phyloP scores from a whole-genome alignment of 2,329 filamentous ascomycete species.

The Thelonectria rubi region DNA sequence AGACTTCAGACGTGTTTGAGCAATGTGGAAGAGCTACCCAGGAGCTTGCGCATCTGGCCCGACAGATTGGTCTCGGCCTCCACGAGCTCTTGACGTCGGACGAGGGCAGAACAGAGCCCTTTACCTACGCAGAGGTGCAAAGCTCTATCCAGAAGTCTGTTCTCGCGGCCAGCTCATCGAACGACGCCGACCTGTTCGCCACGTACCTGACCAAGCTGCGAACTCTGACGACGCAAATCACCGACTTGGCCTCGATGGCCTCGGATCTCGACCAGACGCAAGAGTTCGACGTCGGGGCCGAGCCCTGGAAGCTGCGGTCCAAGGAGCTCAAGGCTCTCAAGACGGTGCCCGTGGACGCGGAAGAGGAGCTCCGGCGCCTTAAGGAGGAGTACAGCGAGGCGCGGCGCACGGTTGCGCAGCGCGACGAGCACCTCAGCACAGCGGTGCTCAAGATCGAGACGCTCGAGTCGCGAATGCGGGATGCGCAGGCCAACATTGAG shows the following conservation, averaged over 20 bases:
- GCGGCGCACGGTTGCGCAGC: conserved; percentile 74
- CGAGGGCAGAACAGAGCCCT: conserved; percentile 74
- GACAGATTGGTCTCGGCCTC: conserved; percentile 72
- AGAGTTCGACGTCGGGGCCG: conserved; percentile 78
- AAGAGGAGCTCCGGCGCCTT: conserved; percentile 83
- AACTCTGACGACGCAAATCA: conserved; percentile 68
- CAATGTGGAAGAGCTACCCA: conserved; percentile 71
- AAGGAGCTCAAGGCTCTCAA: conserved; percentile 85
- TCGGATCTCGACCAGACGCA: conserved; percentile 76
- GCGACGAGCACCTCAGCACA: conserved; percentile 86
- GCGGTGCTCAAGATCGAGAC: conserved; percentile 93
- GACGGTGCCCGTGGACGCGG: conserved; percentile 80
- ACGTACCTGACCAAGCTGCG: conserved; percentile 74
- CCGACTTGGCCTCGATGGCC: conserved; percentile 75
- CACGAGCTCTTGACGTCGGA: conserved; percentile 71
- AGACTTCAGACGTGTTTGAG: conserved; percentile 75
- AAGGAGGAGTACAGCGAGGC: conserved; percentile 84
- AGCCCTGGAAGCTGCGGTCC: conserved; percentile 86
- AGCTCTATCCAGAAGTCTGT: conserved; percentile 66
- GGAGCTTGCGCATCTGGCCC: conserved; percentile 72
- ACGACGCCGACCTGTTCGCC: conserved; percentile 75
- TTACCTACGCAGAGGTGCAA: conserved; percentile 73
- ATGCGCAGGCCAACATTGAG: conserved; percentile 80
- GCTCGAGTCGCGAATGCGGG: conserved; percentile 85
- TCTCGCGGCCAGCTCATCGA: conserved; percentile 58